Base-by-base conservation (phyloP, 306 rosid species). In the Cucurbita maxima region DNA sequence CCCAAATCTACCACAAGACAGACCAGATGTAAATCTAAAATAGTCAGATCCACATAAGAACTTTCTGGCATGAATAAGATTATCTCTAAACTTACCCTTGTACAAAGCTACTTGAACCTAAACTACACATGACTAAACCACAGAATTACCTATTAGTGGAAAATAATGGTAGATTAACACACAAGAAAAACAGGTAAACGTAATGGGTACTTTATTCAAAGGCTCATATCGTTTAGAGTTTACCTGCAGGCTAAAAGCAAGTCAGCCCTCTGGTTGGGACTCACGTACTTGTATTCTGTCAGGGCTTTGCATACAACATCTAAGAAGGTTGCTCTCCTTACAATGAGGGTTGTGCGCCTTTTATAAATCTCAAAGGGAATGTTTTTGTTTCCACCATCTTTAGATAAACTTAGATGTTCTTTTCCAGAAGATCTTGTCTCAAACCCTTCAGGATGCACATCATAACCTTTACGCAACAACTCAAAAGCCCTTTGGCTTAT, bases 231-330 rank as follows among this genome's bases (percentile, higher is more conserved):
- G 25, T 45, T 47, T 30, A 47, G 18, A 45, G 20, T 4, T 38
- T 82, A 94, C 99, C 96, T 89, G 97, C 96, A 91, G 38, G 99
- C 99, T 76, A 94, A 74, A 61, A 81, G 56, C 78, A 94, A 79
- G 85, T 94, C 99, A 34, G 85, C 86, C 81, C 97, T 89, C 81
- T 94, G 96, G 84, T 91, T 89, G 77, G 96, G 92, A 83, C 99
- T 90, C 56, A 94, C 86, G 76, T 91, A 94, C 82, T 94, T 94
- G 75, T 94, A 94, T 79, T 91, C 91, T 36, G 97, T 85, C 83
- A 91, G 59, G 73, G 92, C 88, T 68, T 84, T 88, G 82, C 99
- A 94, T 52, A 86, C 92, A 81, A 89, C 81, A 62, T 89, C 86
- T 73, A 94, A 76, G 79, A 91, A 94, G 51, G 63, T 78, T 75